Percentiles rank a stretch among this genome's conserved stretches.
These are phyloP conservation scores for Pulveroboletus ravenelii DNA, from an alignment of 768 basidiomycete genomes.

Conservation along the genomic window DNA sequence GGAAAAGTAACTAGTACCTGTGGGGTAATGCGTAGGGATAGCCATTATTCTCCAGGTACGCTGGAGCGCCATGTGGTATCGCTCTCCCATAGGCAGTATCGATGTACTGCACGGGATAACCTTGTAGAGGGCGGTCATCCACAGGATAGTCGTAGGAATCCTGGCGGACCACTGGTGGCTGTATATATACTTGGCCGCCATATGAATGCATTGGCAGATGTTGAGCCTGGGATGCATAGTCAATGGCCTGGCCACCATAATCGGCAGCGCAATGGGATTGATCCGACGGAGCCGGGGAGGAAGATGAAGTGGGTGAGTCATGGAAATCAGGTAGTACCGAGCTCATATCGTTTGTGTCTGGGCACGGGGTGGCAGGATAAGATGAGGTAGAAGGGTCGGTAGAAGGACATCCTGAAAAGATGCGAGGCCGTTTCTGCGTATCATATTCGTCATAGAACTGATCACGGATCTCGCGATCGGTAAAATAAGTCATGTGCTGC, in stretches of 20 bases:
- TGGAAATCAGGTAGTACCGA: slow-evolving; percentile 11
- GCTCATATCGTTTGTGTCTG: slow-evolving; percentile 12
- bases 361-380: slow-evolving; percentile 10
- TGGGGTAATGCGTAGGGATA: slow-evolving; percentile 9
- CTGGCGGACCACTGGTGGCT: slow-evolving; percentile 7
- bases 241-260: neutral
- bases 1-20: slow-evolving; percentile 3
- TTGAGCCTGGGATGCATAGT: slow-evolving; percentile 2
- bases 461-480: slow-evolving; percentile 8
- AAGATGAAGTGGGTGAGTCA: slow-evolving; percentile 25
- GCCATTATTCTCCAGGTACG: slow-evolving; percentile 9
- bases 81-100: slow-evolving; percentile 7
- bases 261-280: slow-evolving; percentile 19
- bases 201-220: slow-evolving; percentile 3
- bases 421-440: slow-evolving; percentile 15
- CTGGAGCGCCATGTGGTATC: slow-evolving; percentile 10
- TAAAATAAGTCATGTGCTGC: slow-evolving; percentile 1
- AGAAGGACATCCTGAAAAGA: slow-evolving; percentile 6
- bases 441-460: slow-evolving; percentile 10
- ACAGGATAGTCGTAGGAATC: slow-evolving; percentile 10
- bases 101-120: slow-evolving; percentile 6
- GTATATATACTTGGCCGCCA: slow-evolving; percentile 2
- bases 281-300: slow-evolving; percentile 23
- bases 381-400: slow-evolving; percentile 4
- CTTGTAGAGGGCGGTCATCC: slow-evolving; percentile 14